A percentile compares a stretch with the other conserved stretches of the same genome.
Evolutionary conservation across 257 asterid genomes (phyloP).

Genomic region (Coffea canephora): DNA sequence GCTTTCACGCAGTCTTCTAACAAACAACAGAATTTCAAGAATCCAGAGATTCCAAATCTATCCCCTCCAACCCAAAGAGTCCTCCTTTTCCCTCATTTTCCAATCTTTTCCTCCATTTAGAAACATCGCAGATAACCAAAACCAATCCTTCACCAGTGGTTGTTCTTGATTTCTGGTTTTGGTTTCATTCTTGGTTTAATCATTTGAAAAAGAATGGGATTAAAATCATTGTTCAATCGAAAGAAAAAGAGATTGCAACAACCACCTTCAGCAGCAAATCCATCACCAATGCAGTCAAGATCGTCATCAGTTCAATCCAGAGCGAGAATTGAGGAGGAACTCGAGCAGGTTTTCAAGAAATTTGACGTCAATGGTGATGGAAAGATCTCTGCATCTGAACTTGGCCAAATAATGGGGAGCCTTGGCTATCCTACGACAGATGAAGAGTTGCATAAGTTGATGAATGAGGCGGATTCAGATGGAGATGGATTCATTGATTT

Average conservation of each 20-base stretch:
- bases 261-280: conserved; percentile 14
- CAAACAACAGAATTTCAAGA: conserved; percentile 4
- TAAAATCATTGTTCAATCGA: conserved; percentile 49
- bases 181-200: neutral
- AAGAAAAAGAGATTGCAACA: conserved; percentile 32
- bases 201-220: conserved; percentile 37
- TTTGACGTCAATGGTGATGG: conserved; percentile 87
- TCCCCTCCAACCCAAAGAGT: neutral
- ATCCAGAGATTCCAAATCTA: neutral
- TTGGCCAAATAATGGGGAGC: conserved; percentile 73
- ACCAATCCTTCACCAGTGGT: neutral
- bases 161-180: neutral
- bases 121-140: neutral
- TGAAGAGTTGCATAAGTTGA: conserved; percentile 60
- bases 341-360: conserved; percentile 75
- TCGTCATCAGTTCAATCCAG: conserved; percentile 43
- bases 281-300: conserved; percentile 24
- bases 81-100: neutral
- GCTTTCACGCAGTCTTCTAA: conserved; percentile 11
- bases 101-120: neutral
- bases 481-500: conserved; percentile 86
- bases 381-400: conserved; percentile 58
- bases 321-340: conserved; percentile 58
- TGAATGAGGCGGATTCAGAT: conserved; percentile 73
- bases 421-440: conserved; percentile 55